Percentiles rank a stretch among this genome's conserved stretches.
These are phyloP conservation scores for Euphrasia arctica DNA, from an alignment of 305 asterid species.

Conservation along the genomic window DNA sequence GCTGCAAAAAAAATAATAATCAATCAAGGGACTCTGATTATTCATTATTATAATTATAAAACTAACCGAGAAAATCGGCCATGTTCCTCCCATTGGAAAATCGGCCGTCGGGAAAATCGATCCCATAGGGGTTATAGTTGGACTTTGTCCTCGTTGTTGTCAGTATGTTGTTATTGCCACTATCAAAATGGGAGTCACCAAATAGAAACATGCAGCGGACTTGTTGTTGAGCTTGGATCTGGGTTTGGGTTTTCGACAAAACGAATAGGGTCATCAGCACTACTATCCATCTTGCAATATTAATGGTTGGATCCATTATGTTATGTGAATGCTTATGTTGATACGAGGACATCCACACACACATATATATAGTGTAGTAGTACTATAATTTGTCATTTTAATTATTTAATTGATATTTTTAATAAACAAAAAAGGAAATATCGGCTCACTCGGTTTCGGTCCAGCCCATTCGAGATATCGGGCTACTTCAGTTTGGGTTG, in stretches of 20 bases:
- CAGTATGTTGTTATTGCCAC: conserved; percentile 52
- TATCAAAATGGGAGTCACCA: conserved; percentile 58
- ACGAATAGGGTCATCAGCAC: background rate
- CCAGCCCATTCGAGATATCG: no score
- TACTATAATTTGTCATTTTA: no score
- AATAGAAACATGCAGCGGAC: conserved; percentile 43
- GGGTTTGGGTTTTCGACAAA: background rate
- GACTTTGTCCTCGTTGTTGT: conserved; percentile 32
- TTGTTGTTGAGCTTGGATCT: conserved; percentile 24
- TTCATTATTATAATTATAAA: background rate
- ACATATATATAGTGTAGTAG: no score
- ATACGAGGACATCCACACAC: no score
- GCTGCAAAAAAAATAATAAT: conserved; percentile 32
- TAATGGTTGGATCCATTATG: background rate
- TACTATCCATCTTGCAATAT: conserved; percentile 20
- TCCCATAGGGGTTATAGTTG: conserved; percentile 53
- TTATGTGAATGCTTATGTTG: background rate
- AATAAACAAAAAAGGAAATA: no score
- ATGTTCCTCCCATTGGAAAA: conserved; percentile 41
- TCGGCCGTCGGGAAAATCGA: conserved; percentile 44
- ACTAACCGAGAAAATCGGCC: conserved; percentile 34
- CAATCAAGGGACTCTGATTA: background rate
- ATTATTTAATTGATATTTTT: no score
- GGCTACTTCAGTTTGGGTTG: no score
- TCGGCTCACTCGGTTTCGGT: no score